Base-by-base conservation (phyloP, 2,329 filamentous ascomycete genomes). In the Beauveria varroae region DNA sequence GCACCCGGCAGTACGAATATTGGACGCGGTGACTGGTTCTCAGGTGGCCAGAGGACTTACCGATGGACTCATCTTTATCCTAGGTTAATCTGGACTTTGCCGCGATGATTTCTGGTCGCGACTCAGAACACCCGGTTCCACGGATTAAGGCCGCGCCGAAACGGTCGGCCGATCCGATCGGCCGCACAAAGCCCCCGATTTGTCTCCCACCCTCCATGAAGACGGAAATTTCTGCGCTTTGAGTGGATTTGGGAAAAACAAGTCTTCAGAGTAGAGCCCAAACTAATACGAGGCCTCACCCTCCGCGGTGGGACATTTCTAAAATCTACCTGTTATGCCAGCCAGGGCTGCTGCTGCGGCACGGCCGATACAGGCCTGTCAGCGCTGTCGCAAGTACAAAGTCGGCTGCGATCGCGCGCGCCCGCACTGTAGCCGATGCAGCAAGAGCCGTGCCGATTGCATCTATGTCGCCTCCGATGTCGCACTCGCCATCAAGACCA, bases 311-410 rank as follows among this genome's bases (percentile, higher is more conserved):
- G 51, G 20, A 34, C 20, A 8, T 10, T 37, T 43, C 6, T 43
- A 2, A 28, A 26, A 22, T 28, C 34, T 12, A 41, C 37, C 26
- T 46, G 12, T 20, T 41, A 57, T 50, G 44, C 43, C 44, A 30
- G 43, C 44, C 7, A 26, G 26, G 43, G 49, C 34, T 34, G 22
- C 37, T 18, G 12, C 28, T 2, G n/a, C 24, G 16, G 49, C 22
- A 40, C 46, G 61, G 56, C 55, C 56, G 12, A 50, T 59, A n/a
- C 43, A 51, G 49, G 55, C 61, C 5, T 62, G 61, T 43, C 49
- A 58, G 47, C 55, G 61, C 9, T 62, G 61, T 40, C 61, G 61
- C 54, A 47, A 54, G 49, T 51, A 40, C 41, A 62, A 62, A n/a
- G 54, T 62, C 40, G 47, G 61, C 61, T 62, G 61, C 37, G 61